phyloP scores from a whole-genome alignment of 164 flowering plant genomes.

The Pachysandra terminalis region DNA sequence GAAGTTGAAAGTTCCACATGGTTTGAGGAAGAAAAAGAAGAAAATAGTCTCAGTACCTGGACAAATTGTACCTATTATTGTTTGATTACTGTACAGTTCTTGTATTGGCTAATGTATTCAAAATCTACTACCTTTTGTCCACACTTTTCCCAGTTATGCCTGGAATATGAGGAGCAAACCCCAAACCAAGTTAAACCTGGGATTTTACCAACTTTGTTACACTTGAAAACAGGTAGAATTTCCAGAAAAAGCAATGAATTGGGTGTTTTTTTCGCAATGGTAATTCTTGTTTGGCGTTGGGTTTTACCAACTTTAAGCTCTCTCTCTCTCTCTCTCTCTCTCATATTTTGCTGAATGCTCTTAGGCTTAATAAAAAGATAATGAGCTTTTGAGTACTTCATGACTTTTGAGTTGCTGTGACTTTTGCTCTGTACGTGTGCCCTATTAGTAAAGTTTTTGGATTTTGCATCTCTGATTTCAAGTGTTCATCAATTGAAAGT shows the following conservation, averaged over 20 bases:
- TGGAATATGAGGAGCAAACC: neutral
- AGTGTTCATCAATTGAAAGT: neutral
- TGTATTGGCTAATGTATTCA: slow-evolving; percentile 6
- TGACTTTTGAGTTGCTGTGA: neutral
- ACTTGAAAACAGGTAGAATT: no score
- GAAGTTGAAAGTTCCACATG: neutral
- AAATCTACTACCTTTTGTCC: neutral
- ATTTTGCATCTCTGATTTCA: neutral
- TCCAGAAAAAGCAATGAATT: no score
- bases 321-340: no score
- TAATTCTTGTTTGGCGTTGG: neutral
- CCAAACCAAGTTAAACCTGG: no score
- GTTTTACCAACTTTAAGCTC: neutral
- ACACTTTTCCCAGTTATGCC: neutral
- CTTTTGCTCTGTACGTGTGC: no score
- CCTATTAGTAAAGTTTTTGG: no score
- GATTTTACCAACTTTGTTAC: no score
- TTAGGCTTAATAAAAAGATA: no score
- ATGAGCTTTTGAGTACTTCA: no score
- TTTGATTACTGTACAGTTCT: slow-evolving; percentile 13
- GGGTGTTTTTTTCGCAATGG: no score
- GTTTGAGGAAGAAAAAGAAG: neutral
- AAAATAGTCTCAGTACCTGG: slow-evolving; percentile 2
- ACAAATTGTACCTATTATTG: neutral
- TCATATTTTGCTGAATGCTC: no score